phyloP scores from a whole-genome alignment of 805 yeast species.

The Saccharomyces cerevisiae region DNA sequence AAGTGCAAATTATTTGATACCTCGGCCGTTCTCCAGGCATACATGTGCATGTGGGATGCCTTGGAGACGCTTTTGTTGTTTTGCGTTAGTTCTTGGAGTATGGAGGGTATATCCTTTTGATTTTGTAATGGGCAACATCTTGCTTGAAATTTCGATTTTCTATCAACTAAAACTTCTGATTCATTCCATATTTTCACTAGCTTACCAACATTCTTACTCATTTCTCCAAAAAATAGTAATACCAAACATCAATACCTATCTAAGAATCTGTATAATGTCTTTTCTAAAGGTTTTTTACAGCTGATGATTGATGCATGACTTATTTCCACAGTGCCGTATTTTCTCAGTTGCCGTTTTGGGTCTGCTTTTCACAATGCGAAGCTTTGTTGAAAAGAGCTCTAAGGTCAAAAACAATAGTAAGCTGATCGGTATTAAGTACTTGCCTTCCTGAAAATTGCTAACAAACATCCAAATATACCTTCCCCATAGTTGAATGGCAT shows the following conservation, averaged over 20 bases:
- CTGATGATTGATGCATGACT: background rate
- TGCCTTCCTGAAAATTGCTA: background rate
- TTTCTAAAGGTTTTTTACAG: background rate
- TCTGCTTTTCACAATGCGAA: background rate
- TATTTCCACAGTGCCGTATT: background rate
- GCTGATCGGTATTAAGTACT: background rate
- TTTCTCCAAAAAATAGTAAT: background rate
- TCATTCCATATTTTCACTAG: slow-evolving; percentile 30
- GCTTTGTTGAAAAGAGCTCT: background rate
- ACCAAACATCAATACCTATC: background rate
- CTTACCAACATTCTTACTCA: slow-evolving; percentile 1
- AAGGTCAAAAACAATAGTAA: background rate
- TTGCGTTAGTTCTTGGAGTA: slow-evolving; percentile 36
- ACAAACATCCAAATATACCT: background rate
- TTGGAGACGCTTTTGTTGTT: slow-evolving; percentile 42
- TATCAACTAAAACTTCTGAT: slow-evolving; percentile 36
- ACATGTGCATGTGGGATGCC: slow-evolving; percentile 66
- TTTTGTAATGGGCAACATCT: slow-evolving; percentile 38
- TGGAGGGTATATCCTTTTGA: slow-evolving; percentile 35
- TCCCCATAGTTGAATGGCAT: background rate
- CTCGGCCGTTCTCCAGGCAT: slow-evolving; percentile 59
- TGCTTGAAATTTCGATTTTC: slow-evolving; percentile 63
- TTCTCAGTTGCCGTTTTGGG: background rate
- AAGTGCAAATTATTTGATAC: slow-evolving; percentile 4
- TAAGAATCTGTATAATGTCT: background rate